Evolutionary conservation across 768 basidiomycete genomes (phyloP).

Genomic region (Amanita subjunquillea): DNA sequence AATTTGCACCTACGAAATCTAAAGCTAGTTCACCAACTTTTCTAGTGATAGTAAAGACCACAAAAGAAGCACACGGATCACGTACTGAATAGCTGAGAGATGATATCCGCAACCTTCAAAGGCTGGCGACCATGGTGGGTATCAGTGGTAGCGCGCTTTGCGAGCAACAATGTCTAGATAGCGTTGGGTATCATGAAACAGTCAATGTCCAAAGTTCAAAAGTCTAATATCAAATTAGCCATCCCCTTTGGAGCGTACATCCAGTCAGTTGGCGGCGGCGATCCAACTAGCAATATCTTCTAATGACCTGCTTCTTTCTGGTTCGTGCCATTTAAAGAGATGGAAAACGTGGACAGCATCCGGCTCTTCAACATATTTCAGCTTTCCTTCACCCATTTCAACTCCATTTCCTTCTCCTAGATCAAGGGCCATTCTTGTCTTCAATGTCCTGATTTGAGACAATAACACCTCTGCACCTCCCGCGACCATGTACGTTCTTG

Average conservation of each 20-base stretch:
- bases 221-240: too few relatives aligned
- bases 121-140: not conserved
- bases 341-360: constrained; percentile 11
- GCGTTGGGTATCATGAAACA: too few relatives aligned
- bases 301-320: constrained; percentile 16
- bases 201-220: too few relatives aligned
- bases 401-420: constrained; percentile 21
- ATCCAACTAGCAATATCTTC: not conserved
- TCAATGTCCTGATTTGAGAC: constrained; percentile 22
- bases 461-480: constrained; percentile 36
- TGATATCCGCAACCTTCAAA: not conserved
- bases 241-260: too few relatives aligned
- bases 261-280: not conserved
- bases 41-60: not conserved
- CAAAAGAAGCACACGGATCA: not conserved
- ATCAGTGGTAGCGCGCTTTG: too few relatives aligned
- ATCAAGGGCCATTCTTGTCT: constrained; percentile 30
- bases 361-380: constrained; percentile 4
- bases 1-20: not conserved
- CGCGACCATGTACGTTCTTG: constrained; percentile 35
- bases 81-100: not conserved
- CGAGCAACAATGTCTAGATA: too few relatives aligned
- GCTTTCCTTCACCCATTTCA: constrained; percentile 12
- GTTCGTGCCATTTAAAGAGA: constrained; percentile 29
- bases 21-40: too few relatives aligned